Evolutionary conservation across 176 grass and related monocot species (phyloP).

Genomic region (Phragmites australis): DNA sequence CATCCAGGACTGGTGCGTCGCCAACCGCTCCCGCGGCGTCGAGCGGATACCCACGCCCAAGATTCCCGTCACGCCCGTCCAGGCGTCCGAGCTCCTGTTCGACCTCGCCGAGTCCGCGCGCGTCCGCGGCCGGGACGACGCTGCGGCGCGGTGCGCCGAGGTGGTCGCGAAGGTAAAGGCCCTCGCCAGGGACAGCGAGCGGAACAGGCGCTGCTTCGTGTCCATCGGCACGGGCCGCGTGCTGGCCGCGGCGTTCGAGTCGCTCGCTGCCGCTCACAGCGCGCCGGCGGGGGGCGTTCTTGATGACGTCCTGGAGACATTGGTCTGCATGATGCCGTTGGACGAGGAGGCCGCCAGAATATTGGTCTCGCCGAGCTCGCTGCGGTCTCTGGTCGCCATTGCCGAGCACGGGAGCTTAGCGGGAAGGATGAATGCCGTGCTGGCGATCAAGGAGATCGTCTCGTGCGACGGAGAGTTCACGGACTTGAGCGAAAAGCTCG

Average conservation of each 20-base stretch:
- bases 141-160: conserved; percentile 15
- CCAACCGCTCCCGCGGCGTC: conserved; percentile 69
- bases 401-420: conserved; percentile 54
- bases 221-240: conserved; percentile 45
- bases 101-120: conserved; percentile 50
- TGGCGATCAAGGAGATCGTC: conserved; percentile 57
- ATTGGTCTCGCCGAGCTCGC: conserved; percentile 36
- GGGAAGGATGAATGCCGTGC: conserved; percentile 64
- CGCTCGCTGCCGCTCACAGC: conserved; percentile 15
- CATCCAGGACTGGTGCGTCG: conserved; percentile 96
- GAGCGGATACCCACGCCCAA: conserved; percentile 92
- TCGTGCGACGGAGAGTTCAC: conserved; percentile 26
- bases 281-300: background rate
- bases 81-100: conserved; percentile 57
- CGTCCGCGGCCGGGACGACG: background rate
- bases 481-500: conserved; percentile 19
- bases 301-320: conserved; percentile 58
- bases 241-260: conserved; percentile 54
- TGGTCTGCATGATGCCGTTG: conserved; percentile 60
- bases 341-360: conserved; percentile 49
- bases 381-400: conserved; percentile 45
- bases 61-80: conserved; percentile 71
- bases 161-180: conserved; percentile 39
- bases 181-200: conserved; percentile 62
- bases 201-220: conserved; percentile 62